Evolutionary conservation across 2,329 filamentous ascomycete genomes (phyloP), one percentile per base, ranked within the genome.

Genomic region (Thielaviopsis punctulata): DNA sequence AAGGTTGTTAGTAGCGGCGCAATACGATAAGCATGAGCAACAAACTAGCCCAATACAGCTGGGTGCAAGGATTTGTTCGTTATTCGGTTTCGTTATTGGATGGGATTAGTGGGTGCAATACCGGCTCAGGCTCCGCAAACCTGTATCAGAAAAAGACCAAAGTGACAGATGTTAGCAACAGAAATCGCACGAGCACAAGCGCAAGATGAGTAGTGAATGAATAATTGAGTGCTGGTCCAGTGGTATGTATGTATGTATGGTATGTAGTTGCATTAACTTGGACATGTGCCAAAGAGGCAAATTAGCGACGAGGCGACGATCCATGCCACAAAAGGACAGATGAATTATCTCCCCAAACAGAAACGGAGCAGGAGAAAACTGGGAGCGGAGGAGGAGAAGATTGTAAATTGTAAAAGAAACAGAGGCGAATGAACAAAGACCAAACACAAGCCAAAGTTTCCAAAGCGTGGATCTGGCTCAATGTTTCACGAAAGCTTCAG

Each of bases 111-210:
- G 44, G 48, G 23, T 48, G 41, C 66, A 57, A n/a, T 70, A 82
- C 80, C 67, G 78, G 72, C 58, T 87, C 83, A 44, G 84, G 84
- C 67, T 88, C 83, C 56, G 82, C 83, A 64, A 87, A 84, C 61
- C 80, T 84, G 61, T 58, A 47, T 48, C 46, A 53, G 33, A 22
- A 49, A 52, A 25, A 30, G 24, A 41, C 45, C 22, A 21, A 30
- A 33, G 23, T 45, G 18, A 23, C 24, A 30, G 41, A 25, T 52
- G 45, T 55, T 47, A 55, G 53, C 27, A 55, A 36, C n/a, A 36
- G 21, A 33, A 52, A 53, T 52, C 33, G 33, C 43, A 33, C 46
- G 48, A 57, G 44, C 45, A 45, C 51, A 36, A 50, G 33, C 21
- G 33, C n/a, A n/a, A n/a, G n/a, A n/a, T n/a, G n/a, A n/a, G n/a